Evolutionary conservation across 306 rosid genomes (phyloP).

Genomic region (Sophora flavescens): DNA sequence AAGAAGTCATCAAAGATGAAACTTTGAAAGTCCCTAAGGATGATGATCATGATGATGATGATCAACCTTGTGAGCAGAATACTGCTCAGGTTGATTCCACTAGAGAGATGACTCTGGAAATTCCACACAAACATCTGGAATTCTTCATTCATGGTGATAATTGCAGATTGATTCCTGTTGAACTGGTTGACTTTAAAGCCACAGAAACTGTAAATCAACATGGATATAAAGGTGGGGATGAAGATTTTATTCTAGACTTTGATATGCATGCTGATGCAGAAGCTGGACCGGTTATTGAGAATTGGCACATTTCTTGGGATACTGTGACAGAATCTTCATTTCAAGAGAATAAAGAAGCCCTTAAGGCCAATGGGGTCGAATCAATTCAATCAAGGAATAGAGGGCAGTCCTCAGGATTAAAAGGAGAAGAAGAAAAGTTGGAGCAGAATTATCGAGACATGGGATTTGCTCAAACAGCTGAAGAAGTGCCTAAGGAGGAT

Average conservation of each 20-base stretch:
- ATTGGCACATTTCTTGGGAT: constrained; percentile 72
- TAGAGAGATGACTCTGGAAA: constrained; percentile 46
- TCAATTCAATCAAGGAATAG: constrained; percentile 41
- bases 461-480: constrained; percentile 47
- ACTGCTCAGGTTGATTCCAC: constrained; percentile 41
- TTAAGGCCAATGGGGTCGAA: constrained; percentile 41
- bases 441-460: constrained; percentile 43
- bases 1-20: constrained; percentile 50
- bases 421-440: constrained; percentile 41
- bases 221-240: constrained; percentile 50
- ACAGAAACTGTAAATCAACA: constrained; percentile 44
- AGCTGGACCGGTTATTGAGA: constrained; percentile 63
- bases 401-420: constrained; percentile 39
- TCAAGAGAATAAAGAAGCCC: constrained; percentile 41
- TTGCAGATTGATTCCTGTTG: constrained; percentile 84
- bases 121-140: constrained; percentile 71
- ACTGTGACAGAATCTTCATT: constrained; percentile 47
- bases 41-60: constrained; percentile 31
- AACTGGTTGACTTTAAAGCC: constrained; percentile 57
- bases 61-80: constrained; percentile 49
- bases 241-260: constrained; percentile 88
- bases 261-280: constrained; percentile 56
- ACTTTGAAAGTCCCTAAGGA: constrained; percentile 25
- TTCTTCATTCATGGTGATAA: constrained; percentile 83
- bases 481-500: constrained; percentile 48